Evolutionary conservation across 495 filamentous ascomycete species (phyloP).

Genomic region (Hypoxylon subgilvum): DNA sequence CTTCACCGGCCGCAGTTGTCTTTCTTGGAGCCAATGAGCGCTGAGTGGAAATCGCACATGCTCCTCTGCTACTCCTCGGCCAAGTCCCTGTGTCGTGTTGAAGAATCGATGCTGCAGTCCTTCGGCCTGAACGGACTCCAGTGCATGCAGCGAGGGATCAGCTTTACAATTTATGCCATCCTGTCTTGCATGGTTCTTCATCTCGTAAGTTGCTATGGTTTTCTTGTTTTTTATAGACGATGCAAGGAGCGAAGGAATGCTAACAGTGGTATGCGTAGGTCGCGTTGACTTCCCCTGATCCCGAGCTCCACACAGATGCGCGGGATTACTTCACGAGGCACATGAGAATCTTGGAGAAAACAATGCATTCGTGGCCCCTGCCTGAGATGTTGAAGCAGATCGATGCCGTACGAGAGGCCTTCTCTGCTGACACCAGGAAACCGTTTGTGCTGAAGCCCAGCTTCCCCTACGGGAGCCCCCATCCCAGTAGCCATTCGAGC

Average conservation of each 20-base stretch:
- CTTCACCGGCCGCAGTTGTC: constrained; percentile 87
- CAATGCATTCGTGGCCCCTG: constrained; percentile 84
- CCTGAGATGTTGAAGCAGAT: constrained; percentile 92
- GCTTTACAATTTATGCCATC: constrained; percentile 91
- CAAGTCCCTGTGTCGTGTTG: constrained; percentile 86
- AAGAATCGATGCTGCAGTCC: constrained; percentile 79
- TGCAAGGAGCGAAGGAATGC: neutral
- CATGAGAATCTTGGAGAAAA: constrained; percentile 92
- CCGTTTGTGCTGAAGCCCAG: constrained; percentile 87
- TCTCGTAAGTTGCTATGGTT: constrained; percentile 65
- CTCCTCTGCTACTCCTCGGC: constrained; percentile 83
- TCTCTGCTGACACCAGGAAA: constrained; percentile 83
- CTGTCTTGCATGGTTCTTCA: constrained; percentile 95
- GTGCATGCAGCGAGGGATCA: constrained; percentile 94
- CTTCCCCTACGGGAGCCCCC: constrained; percentile 88
- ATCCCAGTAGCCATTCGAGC: constrained; percentile 62
- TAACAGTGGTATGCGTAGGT: constrained; percentile 59
- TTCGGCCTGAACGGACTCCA: constrained; percentile 83
- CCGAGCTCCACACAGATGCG: constrained; percentile 82
- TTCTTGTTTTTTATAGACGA: constrained; percentile 1
- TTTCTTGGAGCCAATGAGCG: constrained; percentile 72
- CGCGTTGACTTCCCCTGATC: constrained; percentile 91
- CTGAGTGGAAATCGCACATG: constrained; percentile 89
- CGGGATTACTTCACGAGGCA: constrained; percentile 91
- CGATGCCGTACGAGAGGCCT: constrained; percentile 86